phyloP scores from a whole-genome alignment of 768 basidiomycete genomes.

The Termitomyces sp. region DNA sequence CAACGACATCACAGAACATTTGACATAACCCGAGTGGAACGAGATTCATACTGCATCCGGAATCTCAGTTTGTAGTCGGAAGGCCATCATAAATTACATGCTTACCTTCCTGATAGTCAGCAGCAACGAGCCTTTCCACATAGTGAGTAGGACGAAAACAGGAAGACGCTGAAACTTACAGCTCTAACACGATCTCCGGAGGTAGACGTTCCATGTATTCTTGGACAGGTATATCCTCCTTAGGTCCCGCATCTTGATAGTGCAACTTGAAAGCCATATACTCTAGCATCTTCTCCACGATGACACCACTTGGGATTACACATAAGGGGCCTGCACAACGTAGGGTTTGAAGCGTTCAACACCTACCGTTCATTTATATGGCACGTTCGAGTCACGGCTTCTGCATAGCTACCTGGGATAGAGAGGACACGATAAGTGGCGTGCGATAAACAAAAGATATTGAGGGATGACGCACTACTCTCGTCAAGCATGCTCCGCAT shows the following conservation, averaged over 20 bases:
- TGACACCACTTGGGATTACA: constrained; percentile 41
- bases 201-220: constrained; percentile 82
- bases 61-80: neutral
- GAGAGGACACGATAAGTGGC: neutral
- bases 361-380: constrained; percentile 66
- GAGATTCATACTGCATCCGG: neutral
- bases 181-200: constrained; percentile 82
- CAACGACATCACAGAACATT: neutral
- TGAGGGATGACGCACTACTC: constrained; percentile 41
- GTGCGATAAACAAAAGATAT: neutral
- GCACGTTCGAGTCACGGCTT: constrained; percentile 68
- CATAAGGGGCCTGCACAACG: neutral
- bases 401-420: constrained; percentile 60
- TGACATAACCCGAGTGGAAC: neutral
- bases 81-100: neutral
- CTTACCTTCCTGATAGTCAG: constrained; percentile 13
- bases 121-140: constrained; percentile 8
- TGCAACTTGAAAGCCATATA: constrained; percentile 84
- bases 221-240: constrained; percentile 69
- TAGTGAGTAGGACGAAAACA: no score
- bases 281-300: constrained; percentile 86
- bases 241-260: constrained; percentile 63
- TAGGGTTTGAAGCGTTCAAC: neutral
- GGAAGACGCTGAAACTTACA: constrained; percentile 49
- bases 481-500: constrained; percentile 77